A percentile compares a stretch with the other conserved stretches of the same genome.
Conservation (phyloP, 305 asterid genomes). For the Solanum aculeatissimum region DNA sequence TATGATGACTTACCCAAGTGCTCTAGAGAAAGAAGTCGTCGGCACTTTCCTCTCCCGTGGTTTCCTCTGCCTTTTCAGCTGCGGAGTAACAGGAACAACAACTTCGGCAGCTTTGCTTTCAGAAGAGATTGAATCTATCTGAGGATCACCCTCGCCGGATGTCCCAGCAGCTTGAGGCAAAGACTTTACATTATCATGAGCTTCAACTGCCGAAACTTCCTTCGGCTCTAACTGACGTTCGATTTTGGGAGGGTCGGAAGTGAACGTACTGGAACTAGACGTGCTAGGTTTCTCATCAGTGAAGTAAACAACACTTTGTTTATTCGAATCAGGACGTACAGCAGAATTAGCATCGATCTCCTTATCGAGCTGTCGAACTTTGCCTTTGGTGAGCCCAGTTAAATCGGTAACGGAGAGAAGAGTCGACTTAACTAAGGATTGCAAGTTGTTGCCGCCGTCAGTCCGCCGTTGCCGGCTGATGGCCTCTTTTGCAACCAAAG, state of each 20-base stretch:
- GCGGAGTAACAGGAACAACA: slow-evolving; percentile 2
- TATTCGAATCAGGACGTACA: not conserved
- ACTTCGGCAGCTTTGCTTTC: slow-evolving; percentile 3
- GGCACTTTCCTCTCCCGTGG: slow-evolving; percentile 93
- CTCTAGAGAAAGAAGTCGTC: slow-evolving; percentile 82
- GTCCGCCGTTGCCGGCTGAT: slow-evolving; percentile 17
- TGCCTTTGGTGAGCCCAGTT: slow-evolving; percentile 72
- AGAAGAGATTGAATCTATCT: slow-evolving; percentile 8
- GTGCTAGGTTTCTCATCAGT: not conserved
- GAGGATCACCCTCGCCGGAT: not conserved
- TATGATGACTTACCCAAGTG: slow-evolving; percentile 42
- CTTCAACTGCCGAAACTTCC: not conserved
- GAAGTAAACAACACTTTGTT: slow-evolving; percentile 29
- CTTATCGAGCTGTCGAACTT: slow-evolving; percentile 20
- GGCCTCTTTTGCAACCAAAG: slow-evolving; percentile 68
- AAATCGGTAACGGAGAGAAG: slow-evolving; percentile 61
- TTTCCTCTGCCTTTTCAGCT: slow-evolving; percentile 36
- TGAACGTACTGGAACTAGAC: not conserved
- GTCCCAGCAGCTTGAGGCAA: not conserved
- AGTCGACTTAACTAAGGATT: slow-evolving; percentile 37
- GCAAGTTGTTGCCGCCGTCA: slow-evolving; percentile 11
- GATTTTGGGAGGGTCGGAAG: not conserved
- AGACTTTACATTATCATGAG: not conserved
- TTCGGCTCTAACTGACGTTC: not conserved
- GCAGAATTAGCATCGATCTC: not conserved